Base-by-base conservation (phyloP, 2,329 filamentous ascomycete species). In the Conoideocrella luteorostrata region DNA sequence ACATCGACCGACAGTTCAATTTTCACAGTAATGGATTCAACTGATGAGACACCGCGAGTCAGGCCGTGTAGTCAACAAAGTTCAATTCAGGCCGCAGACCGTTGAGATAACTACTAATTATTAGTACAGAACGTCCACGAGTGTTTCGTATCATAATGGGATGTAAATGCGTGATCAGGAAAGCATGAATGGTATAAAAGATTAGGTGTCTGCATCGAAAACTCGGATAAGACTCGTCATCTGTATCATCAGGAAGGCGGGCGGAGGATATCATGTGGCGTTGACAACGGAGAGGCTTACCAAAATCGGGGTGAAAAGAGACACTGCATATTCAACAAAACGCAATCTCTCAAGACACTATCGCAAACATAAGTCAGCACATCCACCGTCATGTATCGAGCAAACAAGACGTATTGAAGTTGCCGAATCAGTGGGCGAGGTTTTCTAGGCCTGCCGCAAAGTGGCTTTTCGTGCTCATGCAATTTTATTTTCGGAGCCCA, bases 381-480 rank as follows among this genome's bases (percentile, higher is more conserved):
- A n/a, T n/a, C n/a, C n/a, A n/a, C n/a, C 5, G 11, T 13, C 20
- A 20, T 6, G 23, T 12, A 36, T 17, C 4, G 24, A 15, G 15
- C 15, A 32, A 36, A 34, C 2, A 12, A 24, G 5, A 47, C 41
- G 43, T 51, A 43, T 18, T 46, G 49, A 54, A 44, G 43, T 39
- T 51, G 48, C 51, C 45, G 48, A 56, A 70, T 95, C 89, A 95
- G 89, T 91, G 86, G 89, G 87, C 88, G 82, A 95, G 89, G 90
- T 95, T 95, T 95, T 94, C 88, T 94, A 95, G 88, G 89, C 89
- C 88, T 95, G 88, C 87, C 88, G 69, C 88, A 87, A 86, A 78
- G 70, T 87, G 88, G 88, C 80, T 85, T 79, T 81, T 89, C 86
- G 52, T 62, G 74, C 89, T 88, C 88, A 81, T 80, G 72, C 67